Evolutionary conservation across 257 asterid species (phyloP).

Genomic region (Knoxia roxburghii): DNA sequence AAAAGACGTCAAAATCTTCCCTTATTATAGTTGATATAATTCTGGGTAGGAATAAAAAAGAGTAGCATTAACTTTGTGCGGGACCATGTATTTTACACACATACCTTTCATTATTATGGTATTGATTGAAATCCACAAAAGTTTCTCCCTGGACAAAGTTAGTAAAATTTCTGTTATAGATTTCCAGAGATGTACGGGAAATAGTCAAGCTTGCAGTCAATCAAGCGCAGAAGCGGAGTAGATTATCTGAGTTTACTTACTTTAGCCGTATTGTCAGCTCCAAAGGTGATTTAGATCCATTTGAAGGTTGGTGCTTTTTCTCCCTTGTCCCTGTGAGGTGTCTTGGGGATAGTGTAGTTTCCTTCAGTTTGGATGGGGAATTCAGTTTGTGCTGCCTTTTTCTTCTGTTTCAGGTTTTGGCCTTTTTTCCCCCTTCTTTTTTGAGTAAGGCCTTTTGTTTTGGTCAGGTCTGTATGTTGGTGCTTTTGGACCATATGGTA

Average conservation of each 20-base stretch:
- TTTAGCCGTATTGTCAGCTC: conserved; percentile 68
- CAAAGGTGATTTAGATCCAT: conserved; percentile 76
- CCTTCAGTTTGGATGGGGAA: neutral
- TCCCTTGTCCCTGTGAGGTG: neutral
- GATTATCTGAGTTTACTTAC: conserved; percentile 67
- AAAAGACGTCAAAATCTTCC: neutral
- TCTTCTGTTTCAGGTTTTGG: conserved; percentile 7
- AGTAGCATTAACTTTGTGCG: neutral
- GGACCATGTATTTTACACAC: neutral
- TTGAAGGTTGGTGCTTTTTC: conserved; percentile 66
- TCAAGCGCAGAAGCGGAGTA: conserved; percentile 68
- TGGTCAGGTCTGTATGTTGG: conserved; percentile 80
- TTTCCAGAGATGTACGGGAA: conserved; percentile 78
- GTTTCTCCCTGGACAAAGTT: conserved; percentile 14
- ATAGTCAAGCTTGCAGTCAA: conserved; percentile 78
- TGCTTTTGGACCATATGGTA: conserved; percentile 96
- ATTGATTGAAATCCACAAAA: neutral
- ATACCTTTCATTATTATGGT: neutral
- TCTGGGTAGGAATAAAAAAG: neutral
- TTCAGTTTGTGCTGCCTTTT: neutral
- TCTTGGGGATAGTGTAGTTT: neutral
- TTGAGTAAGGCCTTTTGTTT: no score
- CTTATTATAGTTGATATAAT: neutral
- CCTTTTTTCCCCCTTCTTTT: no score
- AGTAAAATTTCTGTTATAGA: conserved; percentile 31